Evolutionary conservation across 1,139 yeast genomes (phyloP).

Genomic region (Sugiyamaella castrensis): DNA sequence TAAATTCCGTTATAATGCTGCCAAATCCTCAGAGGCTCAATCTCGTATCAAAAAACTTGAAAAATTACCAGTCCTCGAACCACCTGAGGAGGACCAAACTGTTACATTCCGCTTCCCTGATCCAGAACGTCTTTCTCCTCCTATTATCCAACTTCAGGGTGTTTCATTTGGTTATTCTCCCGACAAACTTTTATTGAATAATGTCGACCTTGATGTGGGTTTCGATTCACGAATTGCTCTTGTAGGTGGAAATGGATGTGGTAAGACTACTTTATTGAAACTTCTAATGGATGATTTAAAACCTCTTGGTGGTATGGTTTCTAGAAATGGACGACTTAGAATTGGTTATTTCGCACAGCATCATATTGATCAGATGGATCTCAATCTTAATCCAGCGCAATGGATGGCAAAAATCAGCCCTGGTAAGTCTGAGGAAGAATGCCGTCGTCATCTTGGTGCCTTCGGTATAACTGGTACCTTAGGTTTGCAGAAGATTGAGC

Average conservation of each 20-base stretch:
- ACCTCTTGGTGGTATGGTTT: slow-evolving; percentile 73
- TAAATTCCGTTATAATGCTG: slow-evolving; percentile 95
- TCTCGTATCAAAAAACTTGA: slow-evolving; percentile 95
- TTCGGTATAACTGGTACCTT: slow-evolving; percentile 95
- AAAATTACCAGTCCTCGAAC: slow-evolving; percentile 85
- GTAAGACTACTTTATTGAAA: slow-evolving; percentile 92
- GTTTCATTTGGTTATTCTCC: slow-evolving; percentile 84
- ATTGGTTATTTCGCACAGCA: slow-evolving; percentile 99
- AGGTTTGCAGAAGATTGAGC: slow-evolving; percentile 86
- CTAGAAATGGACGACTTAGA: slow-evolving; percentile 80
- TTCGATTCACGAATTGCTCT: slow-evolving; percentile 93
- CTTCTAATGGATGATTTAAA: slow-evolving; percentile 71
- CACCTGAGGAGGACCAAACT: slow-evolving; percentile 89
- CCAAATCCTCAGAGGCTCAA: slow-evolving; percentile 95
- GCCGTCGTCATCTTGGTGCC: slow-evolving; percentile 92
- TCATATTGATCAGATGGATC: slow-evolving; percentile 97
- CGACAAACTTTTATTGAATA: slow-evolving; percentile 55
- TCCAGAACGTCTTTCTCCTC: slow-evolving; percentile 90
- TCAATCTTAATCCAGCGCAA: slow-evolving; percentile 79
- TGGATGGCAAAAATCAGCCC: slow-evolving; percentile 93
- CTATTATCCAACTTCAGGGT: slow-evolving; percentile 81
- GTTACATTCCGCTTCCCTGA: slow-evolving; percentile 92
- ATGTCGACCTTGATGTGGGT: slow-evolving; percentile 88
- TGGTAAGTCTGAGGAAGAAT: slow-evolving; percentile 94
- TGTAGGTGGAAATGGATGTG: slow-evolving; percentile 99